Evolutionary conservation across 345 rosid species (phyloP), one percentile per base, ranked within the genome.

Genomic region (Camelina hispida): DNA sequence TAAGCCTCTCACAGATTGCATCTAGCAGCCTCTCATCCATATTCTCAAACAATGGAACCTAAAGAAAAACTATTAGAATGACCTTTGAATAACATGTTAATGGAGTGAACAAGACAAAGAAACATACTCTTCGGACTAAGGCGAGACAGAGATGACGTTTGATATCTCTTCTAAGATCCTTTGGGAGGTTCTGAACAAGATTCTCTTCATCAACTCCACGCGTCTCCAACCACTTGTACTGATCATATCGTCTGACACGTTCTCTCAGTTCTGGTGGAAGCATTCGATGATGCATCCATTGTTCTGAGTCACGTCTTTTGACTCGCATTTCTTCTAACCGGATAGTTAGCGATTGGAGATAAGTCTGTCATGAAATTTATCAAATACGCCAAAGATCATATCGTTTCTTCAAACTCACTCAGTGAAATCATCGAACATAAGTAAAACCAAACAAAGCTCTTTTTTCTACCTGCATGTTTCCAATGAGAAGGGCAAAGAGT

Each of bases 271-370:
- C 93, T 4, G 68, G 85, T n/a, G 98, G 98, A 75, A 94, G 97
- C 88, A 94, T 83, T 25, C 98, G 91, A 56, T 94, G 98, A 84
- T 87, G 97, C 98, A 94, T 94, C 97, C 98, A 94, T 72, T 90
- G 98, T 60, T 94, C 98, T 37, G 98, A 90, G 76, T 94, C 98
- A 18, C 97, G 99, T 87, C 97, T 89, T 81, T 95, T 95, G 46
- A 95, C 88, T 78, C 99, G 86, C 99, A 95, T 92, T 78, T 95
- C 99, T 81, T 95, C 99, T 56, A 95, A 87, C 64, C 97, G 95
- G 48, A 92, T 92, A 4, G 99, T 95, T 3, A 90, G 90, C 5
- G 99, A 95, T 68, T 95, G 99, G 77, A 95, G 97, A 83, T 95
- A 95, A 66, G 99, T 95, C 99, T 95, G 90, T 56, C 72, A 76